Conservation (phyloP, 169 alveolate species). For the Cryptosporidium sp. region DNA sequence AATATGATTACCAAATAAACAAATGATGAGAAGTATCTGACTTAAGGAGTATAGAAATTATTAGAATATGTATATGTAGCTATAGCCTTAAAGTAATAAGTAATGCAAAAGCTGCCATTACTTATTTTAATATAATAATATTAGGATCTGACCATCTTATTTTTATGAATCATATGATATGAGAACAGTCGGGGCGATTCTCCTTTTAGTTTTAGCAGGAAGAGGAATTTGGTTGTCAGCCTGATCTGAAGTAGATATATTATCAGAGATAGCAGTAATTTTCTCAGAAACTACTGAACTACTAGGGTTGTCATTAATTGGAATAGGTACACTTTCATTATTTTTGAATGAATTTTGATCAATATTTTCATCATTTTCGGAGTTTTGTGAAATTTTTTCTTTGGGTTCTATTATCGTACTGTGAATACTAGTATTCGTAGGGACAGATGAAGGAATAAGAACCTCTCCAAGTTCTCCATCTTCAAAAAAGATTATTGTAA, state of each 20-base stretch:
- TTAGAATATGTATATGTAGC: background rate
- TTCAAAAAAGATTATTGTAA: constrained; percentile 87
- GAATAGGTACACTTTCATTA: background rate
- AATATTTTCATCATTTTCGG: background rate
- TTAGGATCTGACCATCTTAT: background rate
- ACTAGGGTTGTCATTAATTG: background rate
- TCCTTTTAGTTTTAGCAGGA: constrained; percentile 25
- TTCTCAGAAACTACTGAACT: background rate
- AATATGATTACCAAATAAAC: too few relatives aligned
- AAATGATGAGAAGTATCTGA: too few relatives aligned
- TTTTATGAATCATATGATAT: constrained; percentile 20
- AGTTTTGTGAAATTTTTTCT: background rate
- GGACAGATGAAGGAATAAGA: constrained; percentile 23
- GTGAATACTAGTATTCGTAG: background rate
- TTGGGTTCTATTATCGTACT: background rate
- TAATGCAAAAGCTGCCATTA: background rate
- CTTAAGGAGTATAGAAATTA: background rate
- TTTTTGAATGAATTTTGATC: background rate
- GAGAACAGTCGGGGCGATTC: constrained; percentile 67
- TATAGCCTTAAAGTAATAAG: background rate
- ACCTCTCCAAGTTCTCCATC: constrained; percentile 88
- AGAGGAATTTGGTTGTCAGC: background rate
- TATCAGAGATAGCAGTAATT: background rate
- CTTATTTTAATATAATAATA: background rate
- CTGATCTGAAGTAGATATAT: background rate